These are phyloP conservation scores for Sugiyamaella grinbergsii DNA, from an alignment of 1,139 yeast species.

Conservation along the genomic window DNA sequence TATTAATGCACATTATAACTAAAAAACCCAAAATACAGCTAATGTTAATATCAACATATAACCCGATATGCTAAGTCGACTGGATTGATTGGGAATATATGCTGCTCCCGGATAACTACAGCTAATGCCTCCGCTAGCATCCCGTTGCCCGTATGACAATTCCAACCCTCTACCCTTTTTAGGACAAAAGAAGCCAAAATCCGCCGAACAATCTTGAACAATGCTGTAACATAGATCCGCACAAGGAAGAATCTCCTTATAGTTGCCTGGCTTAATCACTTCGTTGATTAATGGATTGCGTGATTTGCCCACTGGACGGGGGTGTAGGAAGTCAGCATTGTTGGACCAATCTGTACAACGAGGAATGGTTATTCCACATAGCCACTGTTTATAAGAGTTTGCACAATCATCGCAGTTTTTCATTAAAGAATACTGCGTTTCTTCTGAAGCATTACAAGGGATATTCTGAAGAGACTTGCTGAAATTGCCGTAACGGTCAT, in stretches of 20 bases:
- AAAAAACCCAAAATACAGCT: neutral
- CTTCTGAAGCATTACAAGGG: slow-evolving; percentile 73
- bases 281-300: slow-evolving; percentile 64
- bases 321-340: slow-evolving; percentile 50
- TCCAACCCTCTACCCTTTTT: slow-evolving; percentile 28
- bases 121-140: slow-evolving; percentile 40
- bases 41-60: neutral
- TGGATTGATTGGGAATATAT: slow-evolving; percentile 31
- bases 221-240: slow-evolving; percentile 75
- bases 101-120: slow-evolving; percentile 45
- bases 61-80: slow-evolving; percentile 2
- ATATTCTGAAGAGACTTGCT: slow-evolving; percentile 73
- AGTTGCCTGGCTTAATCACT: slow-evolving; percentile 61
- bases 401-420: slow-evolving; percentile 73
- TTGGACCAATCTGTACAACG: slow-evolving; percentile 64
- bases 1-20: neutral
- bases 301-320: slow-evolving; percentile 54
- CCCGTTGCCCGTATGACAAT: slow-evolving; percentile 36
- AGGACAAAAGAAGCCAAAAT: slow-evolving; percentile 77
- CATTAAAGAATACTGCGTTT: slow-evolving; percentile 72
- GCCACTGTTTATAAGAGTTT: slow-evolving; percentile 76
- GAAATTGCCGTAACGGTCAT: slow-evolving; percentile 60
- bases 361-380: slow-evolving; percentile 89
- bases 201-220: slow-evolving; percentile 82
- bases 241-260: slow-evolving; percentile 86